A percentile compares a stretch with the other conserved stretches of the same genome.
Evolutionary conservation across 441 rosid genomes (phyloP).

Genomic region (Syzygium malaccense): DNA sequence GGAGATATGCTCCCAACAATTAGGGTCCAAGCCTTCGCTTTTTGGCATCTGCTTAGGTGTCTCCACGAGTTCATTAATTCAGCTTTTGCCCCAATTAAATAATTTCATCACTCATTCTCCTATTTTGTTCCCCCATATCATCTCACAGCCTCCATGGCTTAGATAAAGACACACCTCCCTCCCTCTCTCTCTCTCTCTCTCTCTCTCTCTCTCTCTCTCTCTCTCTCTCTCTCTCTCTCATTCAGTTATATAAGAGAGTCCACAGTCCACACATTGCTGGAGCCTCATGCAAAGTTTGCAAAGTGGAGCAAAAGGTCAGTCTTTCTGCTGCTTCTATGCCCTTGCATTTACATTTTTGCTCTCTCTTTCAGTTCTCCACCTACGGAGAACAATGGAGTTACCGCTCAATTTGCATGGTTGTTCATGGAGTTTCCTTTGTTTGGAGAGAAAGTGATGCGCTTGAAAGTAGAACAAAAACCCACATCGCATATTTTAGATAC

Average conservation of each 20-base stretch:
- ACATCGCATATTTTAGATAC: neutral
- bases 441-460: neutral
- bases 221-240: neutral
- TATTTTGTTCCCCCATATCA: neutral
- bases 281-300: neutral
- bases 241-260: neutral
- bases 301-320: neutral
- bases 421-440: neutral
- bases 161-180: neutral
- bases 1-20: slow-evolving; percentile 24
- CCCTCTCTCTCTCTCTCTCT: neutral
- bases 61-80: neutral
- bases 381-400: neutral
- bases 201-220: neutral
- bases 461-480: neutral
- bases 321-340: neutral
- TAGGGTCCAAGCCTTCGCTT: slow-evolving; percentile 9
- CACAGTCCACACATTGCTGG: neutral
- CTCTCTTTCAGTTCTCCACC: neutral
- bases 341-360: neutral
- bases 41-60: slow-evolving; percentile 11
- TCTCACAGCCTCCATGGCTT: neutral
- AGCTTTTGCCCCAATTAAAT: neutral
- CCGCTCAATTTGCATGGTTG: neutral
- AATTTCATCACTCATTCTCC: neutral